Conservation (phyloP, 768 basidiomycete species). For the Dacryopinax primogenitus region DNA sequence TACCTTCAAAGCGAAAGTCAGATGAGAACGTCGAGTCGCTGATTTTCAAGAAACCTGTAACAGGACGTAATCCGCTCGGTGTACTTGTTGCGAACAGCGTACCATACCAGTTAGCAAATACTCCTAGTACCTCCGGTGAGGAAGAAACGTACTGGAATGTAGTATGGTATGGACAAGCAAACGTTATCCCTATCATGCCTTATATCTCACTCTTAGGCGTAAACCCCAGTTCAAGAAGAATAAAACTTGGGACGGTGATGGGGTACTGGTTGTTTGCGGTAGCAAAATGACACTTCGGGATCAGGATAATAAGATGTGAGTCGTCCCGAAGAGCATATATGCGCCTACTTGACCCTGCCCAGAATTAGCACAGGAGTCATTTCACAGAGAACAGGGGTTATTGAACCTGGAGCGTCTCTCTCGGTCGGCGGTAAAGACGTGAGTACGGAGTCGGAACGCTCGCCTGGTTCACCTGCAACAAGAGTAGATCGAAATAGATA, state of each 20-base stretch:
- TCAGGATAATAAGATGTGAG: conserved; percentile 17
- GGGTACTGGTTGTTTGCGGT: conserved; percentile 17
- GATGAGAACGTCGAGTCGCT: background rate
- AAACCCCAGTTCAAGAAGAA: conserved; percentile 23
- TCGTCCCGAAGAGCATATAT: background rate
- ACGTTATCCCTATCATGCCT: background rate
- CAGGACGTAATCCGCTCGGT: background rate
- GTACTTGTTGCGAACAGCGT: background rate
- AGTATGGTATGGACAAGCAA: conserved; percentile 1
- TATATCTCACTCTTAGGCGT: conserved; percentile 10
- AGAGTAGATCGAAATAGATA: conserved; percentile 33
- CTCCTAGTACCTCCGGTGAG: background rate
- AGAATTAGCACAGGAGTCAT: background rate
- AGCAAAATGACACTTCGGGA: conserved; percentile 18
- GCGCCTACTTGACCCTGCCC: background rate
- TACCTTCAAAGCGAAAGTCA: conserved; percentile 1
- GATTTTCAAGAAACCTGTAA: background rate
- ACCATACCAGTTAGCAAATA: background rate
- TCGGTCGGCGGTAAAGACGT: conserved; percentile 45
- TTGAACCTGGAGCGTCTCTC: conserved; percentile 29
- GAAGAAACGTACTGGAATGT: conserved; percentile 8
- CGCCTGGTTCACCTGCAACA: background rate
- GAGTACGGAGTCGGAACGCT: conserved; percentile 29
- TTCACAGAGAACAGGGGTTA: background rate
- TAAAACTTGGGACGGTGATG: conserved; percentile 28